Percentiles rank a stretch among this genome's conserved stretches.
phyloP scores from a whole-genome alignment of 2,329 filamentous ascomycete species.

The Aspergillus sp. region DNA sequence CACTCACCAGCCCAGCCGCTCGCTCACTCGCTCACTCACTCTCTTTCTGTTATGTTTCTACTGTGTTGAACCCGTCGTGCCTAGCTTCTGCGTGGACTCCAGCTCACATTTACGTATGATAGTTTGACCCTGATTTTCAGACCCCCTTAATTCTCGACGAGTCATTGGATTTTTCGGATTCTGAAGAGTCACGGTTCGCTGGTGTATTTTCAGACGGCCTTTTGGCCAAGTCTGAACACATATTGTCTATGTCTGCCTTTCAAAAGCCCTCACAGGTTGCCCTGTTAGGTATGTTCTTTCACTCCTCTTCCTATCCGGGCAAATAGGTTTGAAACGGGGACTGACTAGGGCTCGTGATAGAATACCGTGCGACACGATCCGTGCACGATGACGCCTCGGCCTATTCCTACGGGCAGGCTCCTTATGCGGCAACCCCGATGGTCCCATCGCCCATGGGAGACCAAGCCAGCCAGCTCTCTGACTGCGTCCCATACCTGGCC shows the following conservation, averaged over 20 bases:
- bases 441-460: constrained; percentile 36
- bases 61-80: constrained; percentile 1
- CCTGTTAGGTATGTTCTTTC: constrained; percentile 64
- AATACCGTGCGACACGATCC: constrained; percentile 31
- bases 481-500: constrained; percentile 33
- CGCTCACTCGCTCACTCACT: constrained; percentile 1
- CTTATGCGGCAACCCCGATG: constrained; percentile 32
- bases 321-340: background rate
- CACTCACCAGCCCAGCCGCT: too few species aligned
- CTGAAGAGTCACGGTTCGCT: constrained; percentile 38
- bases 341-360: constrained; percentile 13
- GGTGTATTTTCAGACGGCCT: constrained; percentile 44
- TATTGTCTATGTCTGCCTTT: constrained; percentile 75
- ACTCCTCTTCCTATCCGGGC: background rate
- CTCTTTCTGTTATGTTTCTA: background rate
- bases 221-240: constrained; percentile 50
- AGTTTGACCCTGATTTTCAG: constrained; percentile 39
- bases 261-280: constrained; percentile 66
- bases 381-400: constrained; percentile 32
- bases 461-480: constrained; percentile 33
- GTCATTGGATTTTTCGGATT: constrained; percentile 38
- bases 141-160: constrained; percentile 42
- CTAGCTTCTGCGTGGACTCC: too few species aligned
- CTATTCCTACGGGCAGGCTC: constrained; percentile 35
- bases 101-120: constrained; percentile 9